phyloP scores from a whole-genome alignment of 208 protist species.

The Phytomonas francai region DNA sequence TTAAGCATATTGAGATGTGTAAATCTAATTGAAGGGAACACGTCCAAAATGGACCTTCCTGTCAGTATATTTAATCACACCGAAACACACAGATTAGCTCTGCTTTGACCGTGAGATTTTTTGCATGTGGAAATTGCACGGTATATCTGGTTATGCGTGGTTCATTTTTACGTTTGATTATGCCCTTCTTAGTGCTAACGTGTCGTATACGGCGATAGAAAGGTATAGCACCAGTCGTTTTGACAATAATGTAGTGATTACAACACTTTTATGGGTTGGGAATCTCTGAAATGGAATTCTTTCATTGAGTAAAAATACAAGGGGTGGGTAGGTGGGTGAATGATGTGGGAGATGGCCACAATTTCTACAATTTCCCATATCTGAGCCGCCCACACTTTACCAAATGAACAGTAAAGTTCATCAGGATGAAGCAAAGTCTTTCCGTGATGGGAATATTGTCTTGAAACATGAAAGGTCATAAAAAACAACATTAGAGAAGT shows the following conservation, averaged over 20 bases:
- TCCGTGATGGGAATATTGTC: neutral
- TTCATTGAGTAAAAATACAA: neutral
- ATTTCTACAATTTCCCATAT: neutral
- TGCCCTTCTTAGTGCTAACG: neutral
- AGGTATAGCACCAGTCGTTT: neutral
- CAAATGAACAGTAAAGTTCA: neutral
- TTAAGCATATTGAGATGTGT: neutral
- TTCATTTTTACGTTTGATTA: neutral
- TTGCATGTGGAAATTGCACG: neutral
- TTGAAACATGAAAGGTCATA: neutral
- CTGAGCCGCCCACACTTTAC: neutral
- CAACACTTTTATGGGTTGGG: neutral
- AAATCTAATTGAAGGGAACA: neutral
- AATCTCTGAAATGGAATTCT: neutral
- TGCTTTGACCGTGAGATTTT: neutral
- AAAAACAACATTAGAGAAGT: neutral
- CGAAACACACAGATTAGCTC: neutral
- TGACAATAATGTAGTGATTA: neutral
- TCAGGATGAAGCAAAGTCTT: neutral
- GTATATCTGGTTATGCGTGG: neutral
- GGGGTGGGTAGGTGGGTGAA: too few relatives aligned
- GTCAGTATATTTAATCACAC: neutral
- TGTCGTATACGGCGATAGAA: neutral
- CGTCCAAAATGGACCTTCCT: neutral
- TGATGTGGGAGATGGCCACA: neutral